Evolutionary conservation across 2,329 filamentous ascomycete species (phyloP).

Genomic region (Plectosphaerella plurivora): DNA sequence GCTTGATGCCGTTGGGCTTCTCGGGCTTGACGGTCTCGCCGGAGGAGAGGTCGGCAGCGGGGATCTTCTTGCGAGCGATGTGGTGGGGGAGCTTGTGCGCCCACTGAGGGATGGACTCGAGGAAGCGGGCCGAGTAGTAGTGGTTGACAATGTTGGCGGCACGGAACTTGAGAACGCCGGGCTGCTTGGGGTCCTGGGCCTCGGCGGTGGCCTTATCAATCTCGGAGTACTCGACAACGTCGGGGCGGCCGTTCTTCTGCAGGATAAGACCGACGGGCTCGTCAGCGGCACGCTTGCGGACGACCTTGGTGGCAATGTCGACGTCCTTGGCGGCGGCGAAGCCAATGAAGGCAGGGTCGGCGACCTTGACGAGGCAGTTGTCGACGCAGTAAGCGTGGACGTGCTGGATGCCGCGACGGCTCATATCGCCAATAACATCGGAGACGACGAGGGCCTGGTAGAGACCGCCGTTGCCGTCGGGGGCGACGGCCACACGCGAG

Average conservation of each 20-base stretch:
- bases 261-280: conserved; percentile 95
- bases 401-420: conserved; percentile 83
- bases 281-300: conserved; percentile 93
- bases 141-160: conserved; percentile 99
- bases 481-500: conserved; percentile 86
- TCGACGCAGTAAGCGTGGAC: conserved; percentile 98
- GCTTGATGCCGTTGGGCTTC: conserved; percentile 96
- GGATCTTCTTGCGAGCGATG: conserved; percentile 98
- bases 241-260: conserved; percentile 90
- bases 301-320: conserved; percentile 98
- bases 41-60: conserved; percentile 69
- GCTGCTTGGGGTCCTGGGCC: conserved; percentile 77
- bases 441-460: conserved; percentile 85
- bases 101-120: conserved; percentile 87
- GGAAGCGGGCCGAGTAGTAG: conserved; percentile 94
- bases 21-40: conserved; percentile 84
- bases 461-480: conserved; percentile 94
- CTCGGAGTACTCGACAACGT: conserved; percentile 98
- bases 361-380: conserved; percentile 99
- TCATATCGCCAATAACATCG: conserved; percentile 82
- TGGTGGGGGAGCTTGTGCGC: conserved; percentile 86
- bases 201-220: conserved; percentile 87
- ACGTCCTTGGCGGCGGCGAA: conserved; percentile 85
- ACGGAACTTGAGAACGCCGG: conserved; percentile 84
- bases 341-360: conserved; percentile 91